Conservation (phyloP, 140 eudicot species). For the Senecio squalidus region DNA sequence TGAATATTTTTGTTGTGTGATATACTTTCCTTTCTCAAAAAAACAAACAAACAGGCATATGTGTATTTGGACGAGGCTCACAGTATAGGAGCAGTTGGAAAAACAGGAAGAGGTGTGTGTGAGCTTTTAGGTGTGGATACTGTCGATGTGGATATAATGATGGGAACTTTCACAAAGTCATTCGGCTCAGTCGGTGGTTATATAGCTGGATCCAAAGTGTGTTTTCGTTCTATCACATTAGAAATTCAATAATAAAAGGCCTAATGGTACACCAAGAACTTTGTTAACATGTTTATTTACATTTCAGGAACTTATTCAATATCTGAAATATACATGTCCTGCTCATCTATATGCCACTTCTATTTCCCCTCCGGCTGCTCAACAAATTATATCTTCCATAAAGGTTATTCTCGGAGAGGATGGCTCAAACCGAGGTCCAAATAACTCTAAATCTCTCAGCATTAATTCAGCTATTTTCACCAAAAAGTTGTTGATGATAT, state of each 20-base stretch:
- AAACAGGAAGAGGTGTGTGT: constrained; percentile 85
- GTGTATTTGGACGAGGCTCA: constrained; percentile 93
- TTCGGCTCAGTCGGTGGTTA: constrained; percentile 96
- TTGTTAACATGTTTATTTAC: neutral
- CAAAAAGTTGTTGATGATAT: neutral
- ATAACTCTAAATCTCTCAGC: neutral
- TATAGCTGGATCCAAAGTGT: constrained; percentile 89
- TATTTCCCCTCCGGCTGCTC: constrained; percentile 92
- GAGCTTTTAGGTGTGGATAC: constrained; percentile 89
- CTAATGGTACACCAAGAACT: neutral
- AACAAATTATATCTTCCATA: constrained; percentile 79
- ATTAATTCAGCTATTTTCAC: neutral
- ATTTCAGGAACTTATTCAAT: constrained; percentile 75
- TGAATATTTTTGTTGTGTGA: no score
- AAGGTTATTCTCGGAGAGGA: constrained; percentile 84
- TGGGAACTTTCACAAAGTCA: constrained; percentile 94
- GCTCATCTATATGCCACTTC: constrained; percentile 91
- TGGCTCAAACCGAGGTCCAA: constrained; percentile 78
- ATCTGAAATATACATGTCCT: constrained; percentile 71
- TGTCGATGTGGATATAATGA: constrained; percentile 84
- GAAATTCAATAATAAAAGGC: neutral
- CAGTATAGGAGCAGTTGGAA: constrained; percentile 93
- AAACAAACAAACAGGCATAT: constrained; percentile 82
- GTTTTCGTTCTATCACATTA: neutral
- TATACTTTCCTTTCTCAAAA: no score